phyloP scores from a whole-genome alignment of 805 yeast genomes.

The Komagataella pastoris region DNA sequence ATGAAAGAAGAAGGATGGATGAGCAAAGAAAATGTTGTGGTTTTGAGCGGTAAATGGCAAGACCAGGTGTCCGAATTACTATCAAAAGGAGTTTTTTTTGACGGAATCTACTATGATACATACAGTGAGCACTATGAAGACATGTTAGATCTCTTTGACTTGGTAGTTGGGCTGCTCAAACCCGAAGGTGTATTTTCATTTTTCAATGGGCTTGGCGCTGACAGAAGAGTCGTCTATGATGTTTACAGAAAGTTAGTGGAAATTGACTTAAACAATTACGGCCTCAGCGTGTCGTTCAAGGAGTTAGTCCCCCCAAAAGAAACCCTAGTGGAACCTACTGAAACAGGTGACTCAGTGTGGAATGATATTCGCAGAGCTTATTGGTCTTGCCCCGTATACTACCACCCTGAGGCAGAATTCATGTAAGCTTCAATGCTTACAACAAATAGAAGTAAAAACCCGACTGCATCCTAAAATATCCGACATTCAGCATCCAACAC shows the following conservation, averaged over 20 bases:
- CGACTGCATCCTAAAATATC: not conserved
- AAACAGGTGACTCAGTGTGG: constrained; percentile 36
- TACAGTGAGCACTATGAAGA: constrained; percentile 86
- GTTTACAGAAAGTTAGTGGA: constrained; percentile 78
- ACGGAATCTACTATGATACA: constrained; percentile 90
- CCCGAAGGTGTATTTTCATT: constrained; percentile 81
- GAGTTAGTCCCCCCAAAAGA: constrained; percentile 32
- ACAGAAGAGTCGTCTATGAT: constrained; percentile 60
- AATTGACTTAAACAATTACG: constrained; percentile 68
- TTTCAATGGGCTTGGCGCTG: constrained; percentile 86
- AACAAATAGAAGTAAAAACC: not conserved
- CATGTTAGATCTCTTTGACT: constrained; percentile 75
- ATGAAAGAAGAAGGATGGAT: constrained; percentile 74
- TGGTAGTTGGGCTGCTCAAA: constrained; percentile 67
- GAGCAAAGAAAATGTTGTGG: constrained; percentile 53
- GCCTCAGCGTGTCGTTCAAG: constrained; percentile 48
- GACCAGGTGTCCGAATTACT: constrained; percentile 57
- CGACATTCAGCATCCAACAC: not conserved
- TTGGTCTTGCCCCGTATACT: constrained; percentile 57
- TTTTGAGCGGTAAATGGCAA: constrained; percentile 91
- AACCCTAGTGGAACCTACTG: constrained; percentile 10
- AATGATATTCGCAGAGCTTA: constrained; percentile 47
- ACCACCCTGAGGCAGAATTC: constrained; percentile 51
- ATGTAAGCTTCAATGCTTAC: constrained; percentile 1
- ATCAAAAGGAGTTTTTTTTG: constrained; percentile 57